Evolutionary conservation across 116 monocot species (phyloP).

Genomic region (Papilionanthe hybrid): DNA sequence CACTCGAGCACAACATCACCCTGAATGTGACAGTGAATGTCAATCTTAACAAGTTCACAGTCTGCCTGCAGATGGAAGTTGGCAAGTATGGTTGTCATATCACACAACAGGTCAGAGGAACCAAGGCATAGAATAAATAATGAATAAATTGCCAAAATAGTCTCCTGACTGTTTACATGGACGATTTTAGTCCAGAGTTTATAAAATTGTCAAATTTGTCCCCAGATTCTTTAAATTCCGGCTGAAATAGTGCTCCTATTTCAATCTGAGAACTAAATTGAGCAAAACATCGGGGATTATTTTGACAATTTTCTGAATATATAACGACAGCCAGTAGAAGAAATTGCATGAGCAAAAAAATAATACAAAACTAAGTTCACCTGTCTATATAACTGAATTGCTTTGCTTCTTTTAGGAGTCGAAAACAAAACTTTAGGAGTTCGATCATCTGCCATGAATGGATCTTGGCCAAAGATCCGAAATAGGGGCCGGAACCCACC

Average conservation of each 20-base stretch:
- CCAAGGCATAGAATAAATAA: background rate
- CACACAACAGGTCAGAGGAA: background rate
- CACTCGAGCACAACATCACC: constrained; percentile 94
- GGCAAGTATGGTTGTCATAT: constrained; percentile 6
- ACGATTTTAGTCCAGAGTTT: no score
- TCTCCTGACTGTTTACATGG: no score
- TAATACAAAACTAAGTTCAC: constrained; percentile 17
- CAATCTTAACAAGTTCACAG: constrained; percentile 77
- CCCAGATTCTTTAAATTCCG: no score
- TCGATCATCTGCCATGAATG: constrained; percentile 43
- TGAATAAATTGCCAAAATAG: no score
- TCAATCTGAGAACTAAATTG: no score
- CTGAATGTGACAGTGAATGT: constrained; percentile 72
- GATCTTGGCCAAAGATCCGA: constrained; percentile 78
- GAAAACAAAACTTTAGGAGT: constrained; percentile 78
- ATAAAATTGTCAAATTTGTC: no score
- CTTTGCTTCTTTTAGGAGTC: constrained; percentile 62
- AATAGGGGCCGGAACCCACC: constrained; percentile 82
- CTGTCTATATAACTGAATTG: constrained; percentile 62
- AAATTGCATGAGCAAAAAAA: background rate
- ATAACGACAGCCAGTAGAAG: background rate
- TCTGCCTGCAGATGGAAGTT: constrained; percentile 51
- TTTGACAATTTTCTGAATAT: background rate
- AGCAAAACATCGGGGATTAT: no score
- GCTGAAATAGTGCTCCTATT: no score